Base-by-base conservation (phyloP, 2,329 filamentous ascomycete species). In the Akanthomyces muscarius region DNA sequence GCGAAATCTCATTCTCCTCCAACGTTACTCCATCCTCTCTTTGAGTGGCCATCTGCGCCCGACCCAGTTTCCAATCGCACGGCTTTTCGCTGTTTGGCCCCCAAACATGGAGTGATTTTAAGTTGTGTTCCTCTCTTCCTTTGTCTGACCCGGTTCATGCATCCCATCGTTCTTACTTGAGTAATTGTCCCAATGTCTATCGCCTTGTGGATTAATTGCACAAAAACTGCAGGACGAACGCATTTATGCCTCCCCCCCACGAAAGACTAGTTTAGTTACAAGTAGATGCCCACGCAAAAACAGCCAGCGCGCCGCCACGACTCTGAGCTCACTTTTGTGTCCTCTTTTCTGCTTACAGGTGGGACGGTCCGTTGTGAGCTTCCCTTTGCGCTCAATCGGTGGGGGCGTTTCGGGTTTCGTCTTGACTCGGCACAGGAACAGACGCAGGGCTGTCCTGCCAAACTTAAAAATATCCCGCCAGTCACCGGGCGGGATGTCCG, bases 11-110 rank as follows among this genome's bases (percentile, higher is more conserved):
- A 16, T 41, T 55, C 33, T 36, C 14, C 36, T 55, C 53, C 53
- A 55, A 55, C 53, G 53, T 55, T 55, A 55, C 53, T 55, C 53
- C 53, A 55, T 44, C 5, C 21, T 50, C 47, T 25, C 13, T 25
- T 14, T 10, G 1, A 28, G 23, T 50, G 47, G 25, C 18, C 47
- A 18, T 1, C 30, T 14, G 23, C 47, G 47, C 8, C 21, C 21
- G 47, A 23, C 25, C 47, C 23, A 16, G 47, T 50, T 16, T 30
- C 23, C 7, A 7, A 50, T 50, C 11, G 47, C 10, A 7, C 10
- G 33, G 5, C 33, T 8, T 36, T 11, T 36, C 33, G 33, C 33
- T 36, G 33, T 36, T 36, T 36, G 33, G 33, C 4, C 23, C 25
- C 47, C 8, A 36, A 36, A 11, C 33, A 36, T 36, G 10, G 5